Evolutionary conservation across 2,329 filamentous ascomycete genomes (phyloP).

Genomic region (Penicillium thymicola): DNA sequence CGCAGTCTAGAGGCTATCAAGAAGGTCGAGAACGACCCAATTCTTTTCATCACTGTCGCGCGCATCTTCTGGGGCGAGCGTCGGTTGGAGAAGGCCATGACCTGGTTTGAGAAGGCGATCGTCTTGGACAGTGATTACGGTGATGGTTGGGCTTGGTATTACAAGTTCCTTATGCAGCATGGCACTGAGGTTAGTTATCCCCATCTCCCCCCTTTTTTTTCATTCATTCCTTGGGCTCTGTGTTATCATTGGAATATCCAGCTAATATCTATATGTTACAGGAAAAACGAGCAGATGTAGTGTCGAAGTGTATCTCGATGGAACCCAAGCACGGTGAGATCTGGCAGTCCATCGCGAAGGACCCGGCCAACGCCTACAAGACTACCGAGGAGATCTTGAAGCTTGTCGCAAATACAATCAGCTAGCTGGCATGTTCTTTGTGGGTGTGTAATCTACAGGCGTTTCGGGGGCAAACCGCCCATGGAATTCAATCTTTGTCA

Average conservation of each 20-base stretch:
- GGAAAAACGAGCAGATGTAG: constrained; percentile 83
- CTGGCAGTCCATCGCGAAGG: constrained; percentile 84
- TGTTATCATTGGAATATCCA: neutral
- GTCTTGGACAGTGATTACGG: constrained; percentile 81
- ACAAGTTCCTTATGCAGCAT: constrained; percentile 87
- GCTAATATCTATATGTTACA: constrained; percentile 23
- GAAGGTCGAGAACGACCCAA: constrained; percentile 88
- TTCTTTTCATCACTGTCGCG: constrained; percentile 85
- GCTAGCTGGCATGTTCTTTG: constrained; percentile 16
- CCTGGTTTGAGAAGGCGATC: constrained; percentile 96
- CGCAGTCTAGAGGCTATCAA: constrained; percentile 92
- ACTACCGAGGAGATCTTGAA: constrained; percentile 77
- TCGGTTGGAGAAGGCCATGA: constrained; percentile 86
- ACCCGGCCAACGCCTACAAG: constrained; percentile 74
- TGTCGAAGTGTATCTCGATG: constrained; percentile 73
- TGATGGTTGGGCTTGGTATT: constrained; percentile 98
- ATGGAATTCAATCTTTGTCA: neutral
- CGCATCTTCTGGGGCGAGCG: constrained; percentile 95
- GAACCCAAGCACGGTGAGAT: constrained; percentile 91
- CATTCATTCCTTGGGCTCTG: neutral
- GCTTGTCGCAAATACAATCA: constrained; percentile 59
- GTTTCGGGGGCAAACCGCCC: constrained; percentile 3
- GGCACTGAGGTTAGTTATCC: constrained; percentile 64
- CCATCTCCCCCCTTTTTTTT: neutral
- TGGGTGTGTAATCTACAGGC: constrained; percentile 8